phyloP scores from a whole-genome alignment of 805 yeast species.

The Pachysolen tannophilus region DNA sequence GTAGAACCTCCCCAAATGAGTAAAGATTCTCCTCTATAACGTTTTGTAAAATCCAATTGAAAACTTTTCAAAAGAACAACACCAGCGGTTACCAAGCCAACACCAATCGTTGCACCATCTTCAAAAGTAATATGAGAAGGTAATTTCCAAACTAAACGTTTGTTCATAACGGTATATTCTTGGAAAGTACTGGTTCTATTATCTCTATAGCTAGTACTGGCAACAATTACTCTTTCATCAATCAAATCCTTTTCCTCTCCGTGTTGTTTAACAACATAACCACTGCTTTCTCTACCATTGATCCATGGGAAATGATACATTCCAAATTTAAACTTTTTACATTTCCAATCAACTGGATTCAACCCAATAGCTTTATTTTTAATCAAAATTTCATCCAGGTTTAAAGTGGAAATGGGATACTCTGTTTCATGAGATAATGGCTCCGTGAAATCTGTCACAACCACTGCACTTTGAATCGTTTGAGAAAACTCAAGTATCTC shows the following conservation, averaged over 20 bases:
- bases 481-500: too few relatives aligned
- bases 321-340: slow-evolving; percentile 36
- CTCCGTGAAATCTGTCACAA: too few relatives aligned
- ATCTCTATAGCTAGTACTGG: slow-evolving; percentile 40
- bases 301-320: slow-evolving; percentile 42
- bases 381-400: slow-evolving; percentile 19
- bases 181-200: slow-evolving; percentile 39
- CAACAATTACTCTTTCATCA: slow-evolving; percentile 31
- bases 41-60: too few relatives aligned
- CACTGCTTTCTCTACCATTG: slow-evolving; percentile 40
- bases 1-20: slow-evolving; percentile 44
- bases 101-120: too few relatives aligned
- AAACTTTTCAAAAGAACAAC: too few relatives aligned
- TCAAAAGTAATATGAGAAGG: too few relatives aligned
- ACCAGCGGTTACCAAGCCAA: too few relatives aligned
- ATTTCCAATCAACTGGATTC: slow-evolving; percentile 44
- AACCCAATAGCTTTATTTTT: slow-evolving; percentile 28
- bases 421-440: too few relatives aligned
- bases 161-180: slow-evolving; percentile 34
- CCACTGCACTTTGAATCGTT: too few relatives aligned
- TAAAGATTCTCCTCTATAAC: too few relatives aligned
- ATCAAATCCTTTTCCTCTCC: slow-evolving; percentile 27
- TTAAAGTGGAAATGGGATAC: too few relatives aligned
- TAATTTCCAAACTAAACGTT: slow-evolving; percentile 34
- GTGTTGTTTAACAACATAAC: slow-evolving; percentile 28